A percentile compares a stretch with the other conserved stretches of the same genome.
These are phyloP conservation scores for Mucuna pruriens DNA, from an alignment of 306 rosid genomes.

Conservation along the genomic window DNA sequence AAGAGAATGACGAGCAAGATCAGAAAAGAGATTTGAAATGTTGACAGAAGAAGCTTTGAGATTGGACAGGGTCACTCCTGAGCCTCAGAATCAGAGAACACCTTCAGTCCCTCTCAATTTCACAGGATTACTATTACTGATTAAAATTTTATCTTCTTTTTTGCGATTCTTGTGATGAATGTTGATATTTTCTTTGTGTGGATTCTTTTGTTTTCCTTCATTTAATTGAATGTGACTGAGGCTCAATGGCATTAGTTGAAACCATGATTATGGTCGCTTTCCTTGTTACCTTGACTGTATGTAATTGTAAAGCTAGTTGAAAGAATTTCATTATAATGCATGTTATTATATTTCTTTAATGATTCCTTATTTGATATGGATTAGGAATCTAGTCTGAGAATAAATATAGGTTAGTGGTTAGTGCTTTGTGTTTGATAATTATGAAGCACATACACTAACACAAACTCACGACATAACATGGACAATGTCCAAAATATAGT, in stretches of 20 bases:
- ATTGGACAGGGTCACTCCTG: background rate
- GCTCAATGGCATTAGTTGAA: background rate
- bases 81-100: constrained; percentile 9
- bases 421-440: background rate
- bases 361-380: background rate
- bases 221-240: background rate
- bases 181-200: background rate
- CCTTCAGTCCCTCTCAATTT: background rate
- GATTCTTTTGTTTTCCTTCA: background rate
- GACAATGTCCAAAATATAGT: background rate
- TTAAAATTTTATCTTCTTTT: background rate
- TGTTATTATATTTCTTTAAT: background rate
- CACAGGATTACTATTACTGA: background rate
- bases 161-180: background rate
- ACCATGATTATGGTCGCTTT: background rate
- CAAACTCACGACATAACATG: background rate
- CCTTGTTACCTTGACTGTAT: background rate
- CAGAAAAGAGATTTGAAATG: background rate
- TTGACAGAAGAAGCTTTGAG: background rate
- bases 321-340: background rate
- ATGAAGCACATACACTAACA: background rate
- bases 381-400: background rate
- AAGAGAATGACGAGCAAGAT: background rate
- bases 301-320: background rate
- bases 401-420: background rate